Evolutionary conservation across 2,329 filamentous ascomycete genomes (phyloP), one percentile per base, ranked within the genome.

Genomic region (Ophiostoma perfectum): DNA sequence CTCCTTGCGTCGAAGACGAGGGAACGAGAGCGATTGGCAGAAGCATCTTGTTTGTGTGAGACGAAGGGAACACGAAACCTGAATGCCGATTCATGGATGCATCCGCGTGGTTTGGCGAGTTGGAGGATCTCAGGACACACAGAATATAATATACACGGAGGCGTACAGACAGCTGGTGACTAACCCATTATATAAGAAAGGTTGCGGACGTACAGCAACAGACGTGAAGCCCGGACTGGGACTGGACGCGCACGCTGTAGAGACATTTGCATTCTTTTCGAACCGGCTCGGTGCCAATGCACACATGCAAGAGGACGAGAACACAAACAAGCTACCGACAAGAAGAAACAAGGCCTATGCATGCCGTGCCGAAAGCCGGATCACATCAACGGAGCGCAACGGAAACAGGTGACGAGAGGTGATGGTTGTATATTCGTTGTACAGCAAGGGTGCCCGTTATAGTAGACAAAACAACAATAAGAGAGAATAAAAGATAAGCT

Each of bases 21-120:
- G 27, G 44, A 65, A 49, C 12, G 8, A 11, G 44, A 16, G 18
- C 63, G 63, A 64, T 65, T 65, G 64, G 64, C 36, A n/a, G 11
- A 27, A 42, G 7, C 5, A 27, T 5, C 3, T 18, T 42, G n/a
- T 6, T 11, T 64, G 62, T 64, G 58, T 18, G 18, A 58, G 27
- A 27, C 27, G 52, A 18, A 62, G 27, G 55, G 55, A 62, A 39
- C 27, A 38, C 55, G 38, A 58, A 11, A 55, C 16, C 16, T 12
- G 52, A 58, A 58, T 58, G 52, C 52, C 52, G 27, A 12, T 27
- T 27, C 52, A 36, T 8, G 38, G 4, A 27, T 47, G 14, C 45
- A 47, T 27, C 27, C 27, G 27, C 27, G 27, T 47, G 45, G 12
- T 16, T 12, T 47, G 45, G 42, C 8, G 2, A 44, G 2, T 44